Evolutionary conservation across 176 grass and related monocot species (phyloP).

Genomic region (Zea luxurians): DNA sequence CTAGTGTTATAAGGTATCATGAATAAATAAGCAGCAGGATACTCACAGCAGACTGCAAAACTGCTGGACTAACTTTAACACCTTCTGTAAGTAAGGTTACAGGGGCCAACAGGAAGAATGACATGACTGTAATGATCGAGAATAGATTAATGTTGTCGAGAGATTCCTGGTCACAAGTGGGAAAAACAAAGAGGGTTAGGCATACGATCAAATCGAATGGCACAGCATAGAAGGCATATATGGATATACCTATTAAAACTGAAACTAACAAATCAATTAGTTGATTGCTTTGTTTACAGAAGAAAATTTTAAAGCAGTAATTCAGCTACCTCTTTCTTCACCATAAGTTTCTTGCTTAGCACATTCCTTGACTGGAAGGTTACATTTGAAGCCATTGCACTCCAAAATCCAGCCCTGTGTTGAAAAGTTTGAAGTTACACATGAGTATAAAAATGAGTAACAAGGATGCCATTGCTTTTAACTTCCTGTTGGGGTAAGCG

Average conservation of each 20-base stretch:
- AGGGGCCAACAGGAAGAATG: conserved; percentile 85
- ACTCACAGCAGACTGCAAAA: conserved; percentile 83
- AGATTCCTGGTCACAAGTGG: conserved; percentile 56
- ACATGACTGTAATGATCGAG: conserved; percentile 95
- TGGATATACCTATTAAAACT: not conserved
- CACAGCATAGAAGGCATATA: not conserved
- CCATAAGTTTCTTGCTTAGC: conserved; percentile 96
- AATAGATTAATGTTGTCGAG: conserved; percentile 83
- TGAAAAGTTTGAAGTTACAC: not conserved
- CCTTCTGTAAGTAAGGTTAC: conserved; percentile 79
- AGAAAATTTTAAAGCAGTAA: conserved; percentile 6
- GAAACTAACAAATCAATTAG: conserved; percentile 22
- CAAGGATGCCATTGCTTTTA: not conserved
- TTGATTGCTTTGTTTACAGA: not conserved
- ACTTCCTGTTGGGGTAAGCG: not conserved
- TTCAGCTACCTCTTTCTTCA: conserved; percentile 83
- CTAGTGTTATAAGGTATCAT: conserved; percentile 2
- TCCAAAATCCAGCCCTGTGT: conserved; percentile 86
- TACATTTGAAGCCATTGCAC: conserved; percentile 92
- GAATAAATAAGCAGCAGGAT: conserved; percentile 31
- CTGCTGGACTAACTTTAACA: conserved; percentile 71
- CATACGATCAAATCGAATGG: not conserved
- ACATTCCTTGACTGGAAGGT: conserved; percentile 97
- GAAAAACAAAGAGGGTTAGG: conserved; percentile 14
- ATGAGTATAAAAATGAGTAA: conserved; percentile 5